Base-by-base conservation (phyloP, 2,329 filamentous ascomycete species). In the Colletotrichum truncatum region DNA sequence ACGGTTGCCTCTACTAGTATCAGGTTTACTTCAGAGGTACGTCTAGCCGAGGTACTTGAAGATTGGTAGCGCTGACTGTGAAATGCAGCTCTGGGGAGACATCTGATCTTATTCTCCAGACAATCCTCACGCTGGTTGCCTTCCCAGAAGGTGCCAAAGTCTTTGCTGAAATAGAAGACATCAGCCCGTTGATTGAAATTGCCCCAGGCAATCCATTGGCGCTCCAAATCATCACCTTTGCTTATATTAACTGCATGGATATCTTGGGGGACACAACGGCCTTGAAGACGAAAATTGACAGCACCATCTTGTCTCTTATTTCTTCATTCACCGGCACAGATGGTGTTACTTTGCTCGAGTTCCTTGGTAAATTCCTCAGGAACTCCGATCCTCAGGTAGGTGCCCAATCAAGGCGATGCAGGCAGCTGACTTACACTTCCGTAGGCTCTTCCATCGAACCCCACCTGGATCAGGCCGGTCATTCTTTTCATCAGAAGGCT, bases 251-350 rank as follows among this genome's bases (percentile, higher is more conserved):
- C 70, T 79, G 79, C 49, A 77, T 81, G 75, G 67, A 76, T 14
- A 49, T 51, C 5, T 28, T 72, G 2, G 67, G 75, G 57, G 75
- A 81, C 67, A 72, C 70, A 56, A 36, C 64, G n/a, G 36, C 66
- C 23, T 64, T 84, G 34, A 69, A 72, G 34, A 48, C 56, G 10
- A 83, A 81, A 66, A 80, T 91, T 41, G 79, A 87, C 67, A 65
- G 71, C 11, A 80, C 80, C 3, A 76, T 90, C 4, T 78, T 80
- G 34, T 74, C 73, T 8, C 78, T 90, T 3, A 78, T 85, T 6
- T 77, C 82, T 7, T 82, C 83, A 0, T 91, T 89, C 71, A 84
- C 80, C 36, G 83, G 83, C 10, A 90, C 87, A 9, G 87, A 90
- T 71, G 86, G 82, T 4, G 85, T 87, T 4, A 89, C 86, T 0